Evolutionary conservation across 768 basidiomycete species (phyloP).

Genomic region (Fomitopsis pulvina): DNA sequence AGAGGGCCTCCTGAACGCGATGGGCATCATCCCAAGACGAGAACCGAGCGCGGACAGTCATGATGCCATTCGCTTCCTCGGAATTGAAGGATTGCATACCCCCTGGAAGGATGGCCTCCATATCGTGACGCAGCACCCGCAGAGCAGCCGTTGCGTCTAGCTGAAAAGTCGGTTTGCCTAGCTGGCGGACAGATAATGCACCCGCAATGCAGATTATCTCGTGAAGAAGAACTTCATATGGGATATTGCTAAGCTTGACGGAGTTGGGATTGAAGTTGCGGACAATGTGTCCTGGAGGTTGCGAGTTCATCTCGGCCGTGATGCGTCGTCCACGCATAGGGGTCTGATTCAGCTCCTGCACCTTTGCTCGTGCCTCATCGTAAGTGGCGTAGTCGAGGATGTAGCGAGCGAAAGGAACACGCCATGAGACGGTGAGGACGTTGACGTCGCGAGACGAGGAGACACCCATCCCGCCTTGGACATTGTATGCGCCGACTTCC

Average conservation of each 20-base stretch:
- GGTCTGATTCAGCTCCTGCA: constrained; percentile 5
- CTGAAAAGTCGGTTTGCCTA: background rate
- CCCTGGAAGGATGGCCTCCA: background rate
- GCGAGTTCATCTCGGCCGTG: constrained; percentile 37
- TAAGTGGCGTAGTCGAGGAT: constrained; percentile 28
- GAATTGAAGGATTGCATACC: background rate
- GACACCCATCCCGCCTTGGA: constrained; percentile 36
- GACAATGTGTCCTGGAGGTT: constrained; percentile 26
- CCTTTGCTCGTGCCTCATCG: constrained; percentile 28
- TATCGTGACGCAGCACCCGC: background rate
- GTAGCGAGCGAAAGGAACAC: constrained; percentile 34
- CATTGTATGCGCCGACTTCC: constrained; percentile 34
- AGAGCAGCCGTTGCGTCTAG: background rate
- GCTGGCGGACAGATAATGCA: background rate
- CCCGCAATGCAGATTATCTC: constrained; percentile 21
- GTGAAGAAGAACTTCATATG: constrained; percentile 19
- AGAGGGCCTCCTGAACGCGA: background rate
- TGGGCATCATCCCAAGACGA: background rate
- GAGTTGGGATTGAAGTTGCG: constrained; percentile 25
- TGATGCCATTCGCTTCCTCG: background rate
- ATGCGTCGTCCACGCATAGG: constrained; percentile 37
- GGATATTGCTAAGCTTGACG: constrained; percentile 39
- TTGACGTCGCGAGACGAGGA: constrained; percentile 27
- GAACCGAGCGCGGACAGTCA: constrained; percentile 13
- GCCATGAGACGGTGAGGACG: constrained; percentile 46